Conservation (phyloP, 768 basidiomycete genomes). For the Clavulina sp. region DNA sequence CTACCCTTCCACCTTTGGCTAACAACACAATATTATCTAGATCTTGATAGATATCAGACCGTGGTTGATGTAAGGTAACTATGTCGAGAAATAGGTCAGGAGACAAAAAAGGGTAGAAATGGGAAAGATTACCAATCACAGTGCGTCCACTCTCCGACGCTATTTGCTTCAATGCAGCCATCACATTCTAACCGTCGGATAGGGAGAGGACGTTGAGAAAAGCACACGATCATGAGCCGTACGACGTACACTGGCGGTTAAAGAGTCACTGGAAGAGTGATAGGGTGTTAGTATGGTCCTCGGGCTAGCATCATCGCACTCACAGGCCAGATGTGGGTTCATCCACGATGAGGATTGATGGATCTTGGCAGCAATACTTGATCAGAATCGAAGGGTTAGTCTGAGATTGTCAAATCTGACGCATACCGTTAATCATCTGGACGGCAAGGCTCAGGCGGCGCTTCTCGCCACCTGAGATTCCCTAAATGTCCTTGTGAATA, state of each 20-base stretch:
- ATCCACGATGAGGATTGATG: constrained; percentile 22
- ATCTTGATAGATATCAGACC: constrained; percentile 21
- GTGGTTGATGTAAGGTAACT: constrained; percentile 23
- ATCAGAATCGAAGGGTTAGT: constrained; percentile 14
- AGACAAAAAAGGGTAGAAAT: neutral
- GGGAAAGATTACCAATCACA: constrained; percentile 19
- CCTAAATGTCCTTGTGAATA: constrained; percentile 20
- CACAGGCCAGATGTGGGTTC: constrained; percentile 22
- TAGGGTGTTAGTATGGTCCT: neutral
- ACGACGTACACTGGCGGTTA: constrained; percentile 19
- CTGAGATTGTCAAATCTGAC: neutral
- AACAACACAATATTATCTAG: constrained; percentile 21
- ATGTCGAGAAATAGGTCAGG: neutral
- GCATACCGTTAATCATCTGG: constrained; percentile 17
- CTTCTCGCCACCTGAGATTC: constrained; percentile 34
- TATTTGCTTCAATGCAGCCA: constrained; percentile 26
- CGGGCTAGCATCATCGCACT: neutral
- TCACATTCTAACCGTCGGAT: constrained; percentile 20
- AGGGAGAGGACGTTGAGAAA: neutral
- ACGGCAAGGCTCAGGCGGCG: constrained; percentile 28
- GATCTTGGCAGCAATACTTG: constrained; percentile 20
- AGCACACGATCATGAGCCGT: neutral
- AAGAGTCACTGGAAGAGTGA: constrained; percentile 18
- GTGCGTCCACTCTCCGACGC: constrained; percentile 24
- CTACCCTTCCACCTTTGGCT: constrained; percentile 16